These are phyloP conservation scores for Simplicillium aogashimaense DNA, from an alignment of 2,329 filamentous ascomycete genomes.

Conservation along the genomic window DNA sequence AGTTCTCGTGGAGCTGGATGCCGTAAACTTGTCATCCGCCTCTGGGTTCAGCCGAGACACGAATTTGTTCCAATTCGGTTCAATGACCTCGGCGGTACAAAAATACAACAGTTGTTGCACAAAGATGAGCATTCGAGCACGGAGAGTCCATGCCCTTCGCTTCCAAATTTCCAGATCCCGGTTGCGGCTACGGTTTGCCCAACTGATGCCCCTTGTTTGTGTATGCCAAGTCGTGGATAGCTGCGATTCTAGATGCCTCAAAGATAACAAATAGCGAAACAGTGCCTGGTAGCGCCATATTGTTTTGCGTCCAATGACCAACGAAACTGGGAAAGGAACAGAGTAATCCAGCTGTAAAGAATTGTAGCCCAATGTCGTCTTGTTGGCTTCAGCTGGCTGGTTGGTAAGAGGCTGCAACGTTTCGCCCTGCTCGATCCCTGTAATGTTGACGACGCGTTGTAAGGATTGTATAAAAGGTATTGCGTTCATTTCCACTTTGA, in stretches of 20 bases:
- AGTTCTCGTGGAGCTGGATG: conserved; percentile 46
- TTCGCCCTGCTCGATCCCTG: conserved; percentile 86
- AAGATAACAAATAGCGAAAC: conserved; percentile 84
- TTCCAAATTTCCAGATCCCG: conserved; percentile 83
- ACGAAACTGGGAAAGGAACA: conserved; percentile 88
- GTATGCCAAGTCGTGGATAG: conserved; percentile 84
- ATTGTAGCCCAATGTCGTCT: conserved; percentile 81
- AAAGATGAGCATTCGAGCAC: conserved; percentile 92
- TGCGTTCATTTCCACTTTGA: conserved; percentile 96
- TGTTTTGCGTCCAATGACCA: conserved; percentile 93
- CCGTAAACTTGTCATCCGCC: conserved; percentile 27
- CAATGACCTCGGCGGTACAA: conserved; percentile 92
- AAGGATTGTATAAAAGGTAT: conserved; percentile 86
- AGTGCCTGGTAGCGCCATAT: conserved; percentile 94
- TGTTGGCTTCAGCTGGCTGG: conserved; percentile 65
- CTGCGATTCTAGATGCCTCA: conserved; percentile 82
- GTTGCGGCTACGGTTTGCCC: conserved; percentile 71
- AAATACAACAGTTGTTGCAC: conserved; percentile 96
- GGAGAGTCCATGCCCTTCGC: conserved; percentile 78
- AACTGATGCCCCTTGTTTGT: conserved; percentile 70
- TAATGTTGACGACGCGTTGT: conserved; percentile 94
- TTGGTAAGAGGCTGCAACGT: conserved; percentile 63
- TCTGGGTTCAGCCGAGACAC: conserved; percentile 74
- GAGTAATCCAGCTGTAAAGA: conserved; percentile 89
- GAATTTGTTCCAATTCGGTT: conserved; percentile 91